Evolutionary conservation across 176 grass and related monocot genomes (phyloP).

Genomic region (Oryza longistaminata): DNA sequence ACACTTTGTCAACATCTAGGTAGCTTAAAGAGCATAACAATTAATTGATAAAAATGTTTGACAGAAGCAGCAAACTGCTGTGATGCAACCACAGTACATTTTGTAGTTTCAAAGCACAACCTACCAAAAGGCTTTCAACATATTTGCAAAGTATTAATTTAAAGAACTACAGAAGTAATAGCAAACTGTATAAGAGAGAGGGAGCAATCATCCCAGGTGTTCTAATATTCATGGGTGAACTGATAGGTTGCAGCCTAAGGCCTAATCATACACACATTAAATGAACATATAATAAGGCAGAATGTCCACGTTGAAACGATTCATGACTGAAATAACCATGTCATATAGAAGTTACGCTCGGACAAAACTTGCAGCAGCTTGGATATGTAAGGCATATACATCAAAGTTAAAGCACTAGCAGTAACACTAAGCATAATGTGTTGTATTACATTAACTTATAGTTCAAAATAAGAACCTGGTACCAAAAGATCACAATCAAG

Average conservation of each 20-base stretch:
- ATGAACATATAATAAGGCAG: constrained; percentile 4
- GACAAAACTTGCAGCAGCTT: constrained; percentile 23
- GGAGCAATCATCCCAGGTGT: constrained; percentile 16
- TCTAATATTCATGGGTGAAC: not conserved
- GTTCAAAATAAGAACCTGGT: not conserved
- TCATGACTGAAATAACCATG: constrained; percentile 19
- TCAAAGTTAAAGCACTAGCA: constrained; percentile 25
- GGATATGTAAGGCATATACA: not conserved
- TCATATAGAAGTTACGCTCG: not conserved
- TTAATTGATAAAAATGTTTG: constrained; percentile 24
- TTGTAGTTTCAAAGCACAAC: not conserved
- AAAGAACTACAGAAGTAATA: not conserved
- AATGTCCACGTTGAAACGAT: constrained; percentile 5
- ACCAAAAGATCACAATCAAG: not conserved
- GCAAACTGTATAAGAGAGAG: not conserved
- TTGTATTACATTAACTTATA: not conserved
- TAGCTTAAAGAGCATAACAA: not conserved
- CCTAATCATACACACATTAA: constrained; percentile 14
- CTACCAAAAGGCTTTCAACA: not conserved
- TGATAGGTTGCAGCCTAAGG: constrained; percentile 16
- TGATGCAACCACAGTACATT: constrained; percentile 19
- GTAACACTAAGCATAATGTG: not conserved
- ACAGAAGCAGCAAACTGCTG: constrained; percentile 9
- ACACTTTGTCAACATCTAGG: constrained; percentile 16
- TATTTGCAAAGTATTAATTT: constrained; percentile 20